Conservation (phyloP, 202 grass and related monocot genomes). For the Elaeis oleifera region DNA sequence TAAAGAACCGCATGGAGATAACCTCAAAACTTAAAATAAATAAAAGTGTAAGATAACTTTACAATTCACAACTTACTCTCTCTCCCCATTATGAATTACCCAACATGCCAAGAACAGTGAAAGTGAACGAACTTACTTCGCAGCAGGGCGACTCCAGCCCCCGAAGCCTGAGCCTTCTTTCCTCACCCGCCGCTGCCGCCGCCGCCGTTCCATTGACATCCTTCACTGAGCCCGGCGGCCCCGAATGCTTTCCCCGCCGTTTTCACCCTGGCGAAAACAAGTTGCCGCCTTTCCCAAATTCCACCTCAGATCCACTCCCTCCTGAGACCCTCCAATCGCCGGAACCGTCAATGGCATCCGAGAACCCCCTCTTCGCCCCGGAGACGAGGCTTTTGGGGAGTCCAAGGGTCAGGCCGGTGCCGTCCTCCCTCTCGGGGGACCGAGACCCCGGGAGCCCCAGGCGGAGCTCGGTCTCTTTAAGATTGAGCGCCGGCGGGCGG, state of each 20-base stretch:
- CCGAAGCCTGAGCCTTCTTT: constrained; percentile 25
- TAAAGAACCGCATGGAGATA: no score
- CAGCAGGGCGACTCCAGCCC: constrained; percentile 35
- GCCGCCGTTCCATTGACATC: constrained; percentile 6
- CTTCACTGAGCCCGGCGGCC: background rate
- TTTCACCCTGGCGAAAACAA: constrained; percentile 1
- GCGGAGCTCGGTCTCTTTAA: constrained; percentile 34
- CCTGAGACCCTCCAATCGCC: constrained; percentile 4
- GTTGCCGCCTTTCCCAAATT: background rate
- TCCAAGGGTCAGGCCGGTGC: constrained; percentile 40
- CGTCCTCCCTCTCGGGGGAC: constrained; percentile 45
- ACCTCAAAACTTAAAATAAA: no score
- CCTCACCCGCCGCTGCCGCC: background rate
- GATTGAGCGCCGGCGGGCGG: constrained; percentile 22
- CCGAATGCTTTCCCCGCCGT: background rate
- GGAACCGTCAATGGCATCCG: constrained; percentile 31
- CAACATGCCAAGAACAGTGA: background rate
- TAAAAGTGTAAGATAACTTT: no score
- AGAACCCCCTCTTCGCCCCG: constrained; percentile 68
- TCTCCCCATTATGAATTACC: no score
- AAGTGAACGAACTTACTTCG: constrained; percentile 38
- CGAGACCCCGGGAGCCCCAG: constrained; percentile 75
- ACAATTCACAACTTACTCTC: no score
- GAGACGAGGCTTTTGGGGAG: constrained; percentile 15
- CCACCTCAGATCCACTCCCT: constrained; percentile 6